Conservation (phyloP, 352 stramenopile genomes). For the Globisporangium echinulatum region DNA sequence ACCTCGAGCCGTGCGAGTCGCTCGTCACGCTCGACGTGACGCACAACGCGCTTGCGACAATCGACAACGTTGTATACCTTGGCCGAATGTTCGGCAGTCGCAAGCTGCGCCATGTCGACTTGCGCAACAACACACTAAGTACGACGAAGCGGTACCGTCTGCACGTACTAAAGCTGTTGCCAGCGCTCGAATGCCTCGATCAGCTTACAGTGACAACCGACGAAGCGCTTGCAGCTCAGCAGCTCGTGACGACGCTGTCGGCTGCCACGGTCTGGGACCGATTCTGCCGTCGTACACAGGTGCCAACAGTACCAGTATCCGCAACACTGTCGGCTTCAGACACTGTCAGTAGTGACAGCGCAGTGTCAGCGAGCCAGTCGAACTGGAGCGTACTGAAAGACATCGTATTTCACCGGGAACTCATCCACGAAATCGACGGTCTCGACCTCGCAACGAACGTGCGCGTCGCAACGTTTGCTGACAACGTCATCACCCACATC, state of each 20-base stretch:
- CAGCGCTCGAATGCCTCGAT: constrained; percentile 38
- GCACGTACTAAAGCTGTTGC: constrained; percentile 47
- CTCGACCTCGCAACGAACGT: constrained; percentile 50
- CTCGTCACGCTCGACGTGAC: constrained; percentile 49
- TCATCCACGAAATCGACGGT: constrained; percentile 49
- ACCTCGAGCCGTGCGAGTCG: constrained; percentile 28
- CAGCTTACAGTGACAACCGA: constrained; percentile 36
- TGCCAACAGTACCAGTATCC: not conserved
- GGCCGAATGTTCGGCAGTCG: constrained; percentile 13
- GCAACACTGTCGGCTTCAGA: constrained; percentile 20
- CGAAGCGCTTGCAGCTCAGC: constrained; percentile 27
- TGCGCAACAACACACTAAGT: constrained; percentile 69
- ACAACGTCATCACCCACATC: constrained; percentile 67
- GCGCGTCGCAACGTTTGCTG: constrained; percentile 48
- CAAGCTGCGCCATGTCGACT: constrained; percentile 33
- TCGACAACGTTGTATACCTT: constrained; percentile 49
- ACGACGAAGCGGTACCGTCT: constrained; percentile 60
- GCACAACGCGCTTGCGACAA: constrained; percentile 54
- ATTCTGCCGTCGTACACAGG: constrained; percentile 4
- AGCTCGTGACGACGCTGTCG: constrained; percentile 43
- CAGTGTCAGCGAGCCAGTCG: constrained; percentile 3
- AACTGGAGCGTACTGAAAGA: constrained; percentile 60
- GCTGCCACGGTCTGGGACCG: constrained; percentile 34
- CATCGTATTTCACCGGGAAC: constrained; percentile 49
- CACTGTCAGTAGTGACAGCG: constrained; percentile 9